Base-by-base conservation (phyloP, 257 asterid species). In the Solanum ossicruentum region DNA sequence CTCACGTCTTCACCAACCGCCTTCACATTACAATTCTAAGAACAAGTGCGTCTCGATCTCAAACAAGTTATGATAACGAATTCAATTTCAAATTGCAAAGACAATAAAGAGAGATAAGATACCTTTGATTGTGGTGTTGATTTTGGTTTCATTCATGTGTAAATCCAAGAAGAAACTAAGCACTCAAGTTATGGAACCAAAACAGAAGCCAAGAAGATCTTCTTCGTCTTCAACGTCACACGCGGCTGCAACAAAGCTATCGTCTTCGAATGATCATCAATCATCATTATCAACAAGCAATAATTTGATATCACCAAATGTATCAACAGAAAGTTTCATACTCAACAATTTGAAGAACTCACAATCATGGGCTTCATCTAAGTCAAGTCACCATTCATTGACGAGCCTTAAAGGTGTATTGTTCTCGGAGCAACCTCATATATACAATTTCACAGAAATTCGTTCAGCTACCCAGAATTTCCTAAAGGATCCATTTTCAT, bases 381-480 rank as follows among this genome's bases (percentile, higher is more conserved):
- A 18, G 63, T 86, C 93, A 8, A 32, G 61, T 86, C 84, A 63
- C 57, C 69, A 84, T 8, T 89, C 97, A 1, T 87, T 93, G 54
- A 21, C 92, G 45, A 83, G 91, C 84, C 89, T 95, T 81, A 94
- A 94, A 3, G 93, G 90, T 2, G 87, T 78, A 26, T 18, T 78
- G 28, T 52, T 92, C 81, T 85, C 89, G 3, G 95, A 93, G 52
- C 95, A 89, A 60, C 71, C 97, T 49, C 92, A 92, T 65, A 21
- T 95, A 18, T 95, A 92, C 84, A 93, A 87, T 78, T 86, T 92
- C 54, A 88, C 90, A 1, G 96, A 92, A 85, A 94, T 95, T 61
- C 85, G 87, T 49, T 85, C 92, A n/a, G 98, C 98, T 20, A 93
- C 97, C 84, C 67, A 83, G 12, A 91, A 91, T 72, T 93, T 95